These are phyloP conservation scores for Fusarium citri DNA, from an alignment of 2,329 filamentous ascomycete species.

Conservation along the genomic window DNA sequence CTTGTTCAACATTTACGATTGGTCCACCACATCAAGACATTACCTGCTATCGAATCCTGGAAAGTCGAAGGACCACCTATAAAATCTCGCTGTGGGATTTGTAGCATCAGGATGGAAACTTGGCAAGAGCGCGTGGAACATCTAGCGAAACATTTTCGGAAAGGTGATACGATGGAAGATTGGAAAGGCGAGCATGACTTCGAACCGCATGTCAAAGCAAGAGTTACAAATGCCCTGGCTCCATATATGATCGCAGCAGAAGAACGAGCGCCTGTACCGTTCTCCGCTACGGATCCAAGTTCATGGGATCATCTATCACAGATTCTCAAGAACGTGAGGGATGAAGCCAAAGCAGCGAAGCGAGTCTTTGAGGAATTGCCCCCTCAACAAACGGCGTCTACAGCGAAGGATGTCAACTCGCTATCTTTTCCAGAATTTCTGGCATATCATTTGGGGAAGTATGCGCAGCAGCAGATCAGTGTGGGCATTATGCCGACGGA, in stretches of 20 bases:
- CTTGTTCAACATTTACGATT: slow-evolving; percentile 48
- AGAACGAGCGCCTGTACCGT: slow-evolving; percentile 38
- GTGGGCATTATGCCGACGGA: slow-evolving; percentile 41
- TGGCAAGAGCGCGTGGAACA: slow-evolving; percentile 48
- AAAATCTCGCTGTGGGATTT: slow-evolving; percentile 49
- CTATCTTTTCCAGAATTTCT: slow-evolving; percentile 35
- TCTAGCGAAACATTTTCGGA: slow-evolving; percentile 45
- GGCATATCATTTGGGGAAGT: slow-evolving; percentile 36
- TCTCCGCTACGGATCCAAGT: slow-evolving; percentile 43
- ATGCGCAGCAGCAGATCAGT: slow-evolving; percentile 40
- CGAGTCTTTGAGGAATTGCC: not conserved
- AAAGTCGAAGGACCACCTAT: slow-evolving; percentile 41
- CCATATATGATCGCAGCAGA: slow-evolving; percentile 46
- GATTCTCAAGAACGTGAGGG: slow-evolving; percentile 14
- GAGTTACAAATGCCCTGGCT: slow-evolving; percentile 42
- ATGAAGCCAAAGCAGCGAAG: not conserved
- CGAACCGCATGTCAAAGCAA: slow-evolving; percentile 35
- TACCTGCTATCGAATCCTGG: slow-evolving; percentile 54
- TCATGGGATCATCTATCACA: slow-evolving; percentile 41
- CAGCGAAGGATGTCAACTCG: not conserved
- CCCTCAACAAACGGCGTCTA: not conserved
- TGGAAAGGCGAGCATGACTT: slow-evolving; percentile 48
- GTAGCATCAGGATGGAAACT: slow-evolving; percentile 36
- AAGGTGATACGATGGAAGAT: slow-evolving; percentile 45
- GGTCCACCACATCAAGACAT: slow-evolving; percentile 51